These are phyloP conservation scores for Dothistroma septosporum DNA, from an alignment of 2,329 filamentous ascomycete species.

Conservation along the genomic window DNA sequence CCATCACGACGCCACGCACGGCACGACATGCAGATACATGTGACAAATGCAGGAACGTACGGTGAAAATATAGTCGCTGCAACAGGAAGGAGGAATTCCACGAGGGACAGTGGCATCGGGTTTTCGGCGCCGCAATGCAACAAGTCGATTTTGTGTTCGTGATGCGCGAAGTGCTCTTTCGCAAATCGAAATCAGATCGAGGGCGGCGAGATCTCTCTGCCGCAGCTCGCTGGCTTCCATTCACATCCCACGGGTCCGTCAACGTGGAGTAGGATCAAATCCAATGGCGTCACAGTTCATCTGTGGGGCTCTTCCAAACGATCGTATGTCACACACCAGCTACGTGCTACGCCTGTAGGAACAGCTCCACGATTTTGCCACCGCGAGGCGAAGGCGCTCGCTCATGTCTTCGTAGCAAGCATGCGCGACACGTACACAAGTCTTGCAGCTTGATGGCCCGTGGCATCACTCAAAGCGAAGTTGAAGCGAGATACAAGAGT, in stretches of 20 bases:
- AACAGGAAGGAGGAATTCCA: background rate
- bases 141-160: background rate
- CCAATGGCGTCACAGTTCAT: background rate
- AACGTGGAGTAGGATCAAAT: background rate
- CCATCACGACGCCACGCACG: background rate
- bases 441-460: background rate
- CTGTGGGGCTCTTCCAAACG: background rate
- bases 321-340: background rate
- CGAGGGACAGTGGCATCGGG: background rate
- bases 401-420: background rate
- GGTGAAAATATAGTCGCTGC: background rate
- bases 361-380: conserved; percentile 1
- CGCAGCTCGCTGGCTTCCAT: background rate
- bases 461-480: conserved; percentile 10
- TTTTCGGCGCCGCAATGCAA: background rate
- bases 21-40: conserved; percentile 4
- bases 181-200: background rate
- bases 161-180: background rate
- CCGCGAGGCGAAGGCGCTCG: background rate
- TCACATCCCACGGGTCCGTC: background rate
- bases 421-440: background rate
- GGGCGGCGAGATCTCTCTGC: background rate
- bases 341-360: background rate
- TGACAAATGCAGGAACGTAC: conserved; percentile 8
- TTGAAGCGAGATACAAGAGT: conserved; percentile 17